Percentiles rank a stretch among this genome's conserved stretches.
These are phyloP conservation scores for Stipa capillata DNA, from an alignment of 176 grass and related monocot genomes.

Conservation along the genomic window DNA sequence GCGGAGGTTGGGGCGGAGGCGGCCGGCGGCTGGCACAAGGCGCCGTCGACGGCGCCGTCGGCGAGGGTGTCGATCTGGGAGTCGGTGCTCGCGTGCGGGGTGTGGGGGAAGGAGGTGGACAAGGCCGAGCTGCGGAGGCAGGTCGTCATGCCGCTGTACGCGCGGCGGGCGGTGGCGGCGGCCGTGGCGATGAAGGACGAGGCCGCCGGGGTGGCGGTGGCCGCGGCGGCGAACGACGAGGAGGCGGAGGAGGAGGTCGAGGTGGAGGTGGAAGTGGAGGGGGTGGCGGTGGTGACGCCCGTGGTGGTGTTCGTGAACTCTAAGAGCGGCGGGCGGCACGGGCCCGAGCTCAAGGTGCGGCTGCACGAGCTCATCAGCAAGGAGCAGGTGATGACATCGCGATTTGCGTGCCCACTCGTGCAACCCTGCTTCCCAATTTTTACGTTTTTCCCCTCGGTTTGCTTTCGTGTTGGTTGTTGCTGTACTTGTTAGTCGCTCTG, in stretches of 20 bases:
- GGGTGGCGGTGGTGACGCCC: constrained; percentile 35
- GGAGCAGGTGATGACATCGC: constrained; percentile 69
- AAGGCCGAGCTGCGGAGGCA: constrained; percentile 67
- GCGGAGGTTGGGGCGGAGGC: constrained; percentile 8
- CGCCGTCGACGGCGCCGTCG: constrained; percentile 18
- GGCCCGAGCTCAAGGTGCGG: constrained; percentile 72
- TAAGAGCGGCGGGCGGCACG: constrained; percentile 70
- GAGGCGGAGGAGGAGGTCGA: background rate
- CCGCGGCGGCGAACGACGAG: background rate
- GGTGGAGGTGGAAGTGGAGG: background rate
- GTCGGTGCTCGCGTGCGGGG: constrained; percentile 62
- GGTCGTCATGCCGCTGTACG: constrained; percentile 74
- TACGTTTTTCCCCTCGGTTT: background rate
- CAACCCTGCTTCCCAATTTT: background rate
- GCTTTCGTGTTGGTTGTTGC: background rate
- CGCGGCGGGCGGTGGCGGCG: constrained; percentile 42
- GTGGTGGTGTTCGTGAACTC: constrained; percentile 94
- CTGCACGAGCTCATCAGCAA: constrained; percentile 81
- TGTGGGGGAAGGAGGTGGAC: constrained; percentile 56
- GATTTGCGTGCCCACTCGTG: background rate
- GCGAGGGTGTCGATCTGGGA: constrained; percentile 89
- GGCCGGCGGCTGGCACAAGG: background rate
- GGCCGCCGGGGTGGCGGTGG: constrained; percentile 22
- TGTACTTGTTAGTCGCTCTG: background rate
- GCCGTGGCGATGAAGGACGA: constrained; percentile 47